Percentiles rank a stretch among this genome's conserved stretches.
Conservation (phyloP, 805 yeast species). For the Teunomyces gatunensis region DNA sequence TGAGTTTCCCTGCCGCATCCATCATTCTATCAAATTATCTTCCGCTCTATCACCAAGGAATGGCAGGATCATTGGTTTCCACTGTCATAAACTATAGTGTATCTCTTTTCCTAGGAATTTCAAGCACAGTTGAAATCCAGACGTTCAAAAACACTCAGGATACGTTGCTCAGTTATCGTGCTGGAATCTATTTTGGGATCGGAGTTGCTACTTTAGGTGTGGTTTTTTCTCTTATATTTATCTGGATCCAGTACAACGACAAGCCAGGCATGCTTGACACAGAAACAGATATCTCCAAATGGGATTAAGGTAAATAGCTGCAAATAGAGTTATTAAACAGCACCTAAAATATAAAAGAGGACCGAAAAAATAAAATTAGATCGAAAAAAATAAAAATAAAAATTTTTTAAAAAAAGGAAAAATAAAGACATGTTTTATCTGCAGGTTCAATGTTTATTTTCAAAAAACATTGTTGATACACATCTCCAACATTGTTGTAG, state of each 20-base stretch:
- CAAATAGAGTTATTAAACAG: background rate
- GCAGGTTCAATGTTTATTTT: slow-evolving; percentile 2
- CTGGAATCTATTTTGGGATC: slow-evolving; percentile 57
- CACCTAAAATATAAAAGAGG: no score
- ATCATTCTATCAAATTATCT: slow-evolving; percentile 57
- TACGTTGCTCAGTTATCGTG: slow-evolving; percentile 47
- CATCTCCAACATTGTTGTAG: background rate
- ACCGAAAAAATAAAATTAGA: no score
- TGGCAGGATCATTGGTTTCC: slow-evolving; percentile 71
- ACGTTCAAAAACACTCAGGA: slow-evolving; percentile 10
- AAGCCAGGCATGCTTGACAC: slow-evolving; percentile 7
- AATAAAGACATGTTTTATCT: background rate
- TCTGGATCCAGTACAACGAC: slow-evolving; percentile 7
- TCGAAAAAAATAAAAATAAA: no score
- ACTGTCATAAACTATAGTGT: slow-evolving; percentile 71
- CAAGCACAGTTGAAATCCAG: slow-evolving; percentile 58
- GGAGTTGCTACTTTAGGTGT: slow-evolving; percentile 57
- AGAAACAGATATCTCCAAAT: background rate
- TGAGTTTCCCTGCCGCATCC: slow-evolving; percentile 74
- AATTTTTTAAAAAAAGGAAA: no score
- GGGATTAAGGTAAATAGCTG: slow-evolving; percentile 2
- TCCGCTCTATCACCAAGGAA: slow-evolving; percentile 67
- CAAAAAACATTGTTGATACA: slow-evolving; percentile 1
- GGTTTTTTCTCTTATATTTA: slow-evolving; percentile 23
- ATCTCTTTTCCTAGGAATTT: slow-evolving; percentile 67